Percentiles rank a stretch among this genome's conserved stretches.
phyloP scores from a whole-genome alignment of 2,329 filamentous ascomycete genomes.

The Aspergillus pseudoviridinutans region DNA sequence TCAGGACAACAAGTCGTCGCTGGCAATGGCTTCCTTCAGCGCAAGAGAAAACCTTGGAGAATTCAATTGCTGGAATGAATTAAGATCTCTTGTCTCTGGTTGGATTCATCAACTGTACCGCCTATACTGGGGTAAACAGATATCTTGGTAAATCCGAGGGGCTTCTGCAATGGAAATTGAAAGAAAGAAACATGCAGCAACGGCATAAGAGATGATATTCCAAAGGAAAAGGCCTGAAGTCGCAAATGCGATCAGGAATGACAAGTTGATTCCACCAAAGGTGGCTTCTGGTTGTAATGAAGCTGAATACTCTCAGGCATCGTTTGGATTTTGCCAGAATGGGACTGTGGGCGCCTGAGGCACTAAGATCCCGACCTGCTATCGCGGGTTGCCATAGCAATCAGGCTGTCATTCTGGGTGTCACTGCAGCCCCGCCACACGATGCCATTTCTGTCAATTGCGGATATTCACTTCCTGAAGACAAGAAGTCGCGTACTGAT shows the following conservation, averaged over 20 bases:
- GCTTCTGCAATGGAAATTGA: slow-evolving; percentile 17
- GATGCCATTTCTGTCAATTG: too few relatives aligned
- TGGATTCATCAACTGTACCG: background rate
- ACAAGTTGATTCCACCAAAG: slow-evolving; percentile 2
- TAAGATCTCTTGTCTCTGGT: background rate
- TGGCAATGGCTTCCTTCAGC: background rate
- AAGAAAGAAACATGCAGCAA: slow-evolving; percentile 21
- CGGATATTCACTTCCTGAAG: too few relatives aligned
- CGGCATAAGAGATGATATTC: background rate
- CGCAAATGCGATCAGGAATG: background rate
- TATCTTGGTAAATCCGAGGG: slow-evolving; percentile 1
- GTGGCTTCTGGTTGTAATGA: slow-evolving; percentile 1
- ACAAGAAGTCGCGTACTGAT: too few relatives aligned
- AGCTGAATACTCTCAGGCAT: background rate
- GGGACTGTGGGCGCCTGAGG: slow-evolving; percentile 18
- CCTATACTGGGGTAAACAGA: slow-evolving; percentile 6
- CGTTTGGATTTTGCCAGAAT: slow-evolving; percentile 26
- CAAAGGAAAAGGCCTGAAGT: background rate
- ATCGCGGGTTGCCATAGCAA: slow-evolving; percentile 28
- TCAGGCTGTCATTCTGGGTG: slow-evolving; percentile 3
- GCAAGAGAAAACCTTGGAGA: background rate
- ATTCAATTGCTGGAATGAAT: background rate
- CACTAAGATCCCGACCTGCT: slow-evolving; percentile 4
- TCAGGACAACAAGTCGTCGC: background rate
- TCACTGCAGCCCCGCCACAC: background rate